A percentile compares a stretch with the other conserved stretches of the same genome.
Conservation (phyloP, 1,139 yeast species). For the Sugiyamaella sp. region DNA sequence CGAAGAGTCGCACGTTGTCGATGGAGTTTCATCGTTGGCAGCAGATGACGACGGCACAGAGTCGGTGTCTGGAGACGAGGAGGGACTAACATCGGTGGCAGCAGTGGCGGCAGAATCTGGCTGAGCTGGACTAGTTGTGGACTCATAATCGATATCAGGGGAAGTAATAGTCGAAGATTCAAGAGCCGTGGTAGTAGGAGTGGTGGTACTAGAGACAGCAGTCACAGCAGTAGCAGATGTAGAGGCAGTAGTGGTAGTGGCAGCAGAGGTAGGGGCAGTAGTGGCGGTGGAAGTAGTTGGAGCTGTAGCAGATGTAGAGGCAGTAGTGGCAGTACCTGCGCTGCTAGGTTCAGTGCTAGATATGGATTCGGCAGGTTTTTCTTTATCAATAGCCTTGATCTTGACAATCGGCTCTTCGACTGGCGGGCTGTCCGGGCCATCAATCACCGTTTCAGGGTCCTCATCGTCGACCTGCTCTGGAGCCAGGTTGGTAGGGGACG, state of each 20-base stretch:
- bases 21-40: no score
- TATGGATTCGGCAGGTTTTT: not conserved
- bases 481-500: no score
- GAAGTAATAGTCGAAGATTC: not conserved
- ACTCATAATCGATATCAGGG: not conserved
- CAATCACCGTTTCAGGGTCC: not conserved
- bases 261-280: not conserved
- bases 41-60: no score
- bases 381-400: not conserved
- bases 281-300: not conserved
- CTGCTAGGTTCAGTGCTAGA: not conserved
- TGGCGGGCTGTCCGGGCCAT: constrained; percentile 7
- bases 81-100: not conserved
- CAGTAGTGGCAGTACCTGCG: not conserved
- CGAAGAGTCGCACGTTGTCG: no score
- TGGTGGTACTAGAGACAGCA: not conserved
- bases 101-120: not conserved
- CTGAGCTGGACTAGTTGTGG: no score
- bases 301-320: not conserved
- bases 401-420: constrained; percentile 6
- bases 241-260: not conserved
- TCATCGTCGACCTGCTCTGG: not conserved
- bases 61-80: no score
- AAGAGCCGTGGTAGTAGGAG: not conserved
- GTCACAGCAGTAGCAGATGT: not conserved